Evolutionary conservation across 139 green algal genomes (phyloP).

Genomic region (Spirogloea muscicola): DNA sequence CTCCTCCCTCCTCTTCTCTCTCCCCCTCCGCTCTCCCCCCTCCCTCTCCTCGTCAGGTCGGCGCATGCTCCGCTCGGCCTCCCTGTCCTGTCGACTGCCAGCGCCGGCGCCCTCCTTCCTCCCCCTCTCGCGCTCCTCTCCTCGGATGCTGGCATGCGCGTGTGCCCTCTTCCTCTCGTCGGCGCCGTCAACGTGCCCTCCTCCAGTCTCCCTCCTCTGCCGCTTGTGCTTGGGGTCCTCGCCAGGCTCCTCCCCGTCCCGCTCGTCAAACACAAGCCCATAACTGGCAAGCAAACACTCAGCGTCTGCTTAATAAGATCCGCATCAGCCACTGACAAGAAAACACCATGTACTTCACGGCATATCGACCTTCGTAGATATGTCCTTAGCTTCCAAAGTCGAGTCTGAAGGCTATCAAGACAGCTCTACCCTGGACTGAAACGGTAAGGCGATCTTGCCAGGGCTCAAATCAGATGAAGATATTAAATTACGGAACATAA

Average conservation of each 20-base stretch:
- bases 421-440: neutral
- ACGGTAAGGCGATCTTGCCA: neutral
- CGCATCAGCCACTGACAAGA: neutral
- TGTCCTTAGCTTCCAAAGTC: no score
- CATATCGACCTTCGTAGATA: no score
- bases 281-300: constrained; percentile 1
- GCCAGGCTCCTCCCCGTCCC: neutral
- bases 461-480: neutral
- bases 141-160: neutral
- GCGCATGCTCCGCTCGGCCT: no score
- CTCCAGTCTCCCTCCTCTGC: no score
- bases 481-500: neutral
- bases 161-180: constrained; percentile 1
- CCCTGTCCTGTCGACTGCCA: no score
- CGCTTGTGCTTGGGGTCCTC: neutral
- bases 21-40: no score
- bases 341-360: no score
- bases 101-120: no score
- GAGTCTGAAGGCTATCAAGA: neutral
- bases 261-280: constrained; percentile 16
- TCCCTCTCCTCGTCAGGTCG: no score
- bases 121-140: neutral
- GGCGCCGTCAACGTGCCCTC: no score
- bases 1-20: neutral
- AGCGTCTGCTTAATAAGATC: neutral